Base-by-base conservation (phyloP, 352 stramenopile species). In the Phytopythium vexans region DNA sequence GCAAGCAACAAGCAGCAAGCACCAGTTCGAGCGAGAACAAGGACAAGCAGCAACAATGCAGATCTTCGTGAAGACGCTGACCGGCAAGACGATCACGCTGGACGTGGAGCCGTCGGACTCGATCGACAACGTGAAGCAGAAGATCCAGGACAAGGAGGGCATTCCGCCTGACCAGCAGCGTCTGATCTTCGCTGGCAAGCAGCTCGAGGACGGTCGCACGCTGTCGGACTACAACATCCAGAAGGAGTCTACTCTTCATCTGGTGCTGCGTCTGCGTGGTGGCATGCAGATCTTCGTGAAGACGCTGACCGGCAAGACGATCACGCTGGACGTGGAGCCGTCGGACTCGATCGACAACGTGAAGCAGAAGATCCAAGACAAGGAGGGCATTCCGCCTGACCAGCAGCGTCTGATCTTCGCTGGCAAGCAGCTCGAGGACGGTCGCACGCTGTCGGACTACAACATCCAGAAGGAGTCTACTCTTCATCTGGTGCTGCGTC, bases 391-490 rank as follows among this genome's bases (percentile, higher is more conserved):
- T 44, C 95, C 92, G 31, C 75, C 89, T 40, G 94, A 98, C 62
- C 92, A 98, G 74, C 94, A 98, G 72, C 80, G 94, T 36, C 77
- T 98, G 49, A 99, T 98, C 64, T 98, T 98, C 68, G 93, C 85
- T 31, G 95, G 94, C 49, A 97, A 98, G 75, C 95, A 98, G 81
- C 72, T 98, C 12, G 89, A 98, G 63, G 92, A 97, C 62, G 82
- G n/a, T n/a, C n/a, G n/a, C n/a, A n/a, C n/a, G n/a, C n/a, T n/a
- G 82, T 27, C 97, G 96, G 94, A 98, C 74, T 98, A 97, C 75
- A 87, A 97, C 65, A 92, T 98, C 53, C 86, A 97, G 68, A 97
- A 97, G 77, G 91, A 98, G 68, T 97, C 85, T 41, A 97, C 91
- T 27, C 70, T 98, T 14, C 89, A 97, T 70, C 68, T 97, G 53